Evolutionary conservation across 148 eudicot genomes (phyloP).

Genomic region (Rhododendron vialii): DNA sequence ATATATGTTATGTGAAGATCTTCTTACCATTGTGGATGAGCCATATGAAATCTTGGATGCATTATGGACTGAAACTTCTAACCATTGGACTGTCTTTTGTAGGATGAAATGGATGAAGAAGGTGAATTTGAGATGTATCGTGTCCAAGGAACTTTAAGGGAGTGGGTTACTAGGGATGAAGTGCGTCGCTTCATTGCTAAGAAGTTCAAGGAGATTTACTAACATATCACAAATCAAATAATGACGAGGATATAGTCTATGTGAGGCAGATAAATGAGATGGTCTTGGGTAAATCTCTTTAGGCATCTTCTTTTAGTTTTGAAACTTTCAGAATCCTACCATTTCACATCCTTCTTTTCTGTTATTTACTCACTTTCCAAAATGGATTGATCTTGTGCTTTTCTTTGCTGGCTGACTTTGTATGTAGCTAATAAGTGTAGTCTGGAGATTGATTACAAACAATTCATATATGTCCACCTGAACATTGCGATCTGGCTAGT

Average conservation of each 20-base stretch:
- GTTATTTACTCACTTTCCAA: neutral
- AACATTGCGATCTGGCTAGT: conserved; percentile 98
- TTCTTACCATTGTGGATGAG: neutral
- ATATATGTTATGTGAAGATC: neutral
- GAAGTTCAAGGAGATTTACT: conserved; percentile 77
- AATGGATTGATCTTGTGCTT: neutral
- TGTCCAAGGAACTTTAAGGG: conserved; percentile 90
- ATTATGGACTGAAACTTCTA: neutral
- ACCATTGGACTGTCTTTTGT: conserved; percentile 8
- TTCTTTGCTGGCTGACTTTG: conserved; percentile 5
- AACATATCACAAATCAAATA: conserved; percentile 63
- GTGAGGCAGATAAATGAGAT: conserved; percentile 85
- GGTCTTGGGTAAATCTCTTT: conserved; percentile 57
- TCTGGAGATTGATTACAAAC: conserved; percentile 89
- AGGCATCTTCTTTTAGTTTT: neutral
- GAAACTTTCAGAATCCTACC: neutral
- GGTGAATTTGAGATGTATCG: conserved; percentile 88
- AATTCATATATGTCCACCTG: conserved; percentile 76
- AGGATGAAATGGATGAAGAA: conserved; percentile 85
- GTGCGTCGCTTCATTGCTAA: conserved; percentile 87
- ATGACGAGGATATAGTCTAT: conserved; percentile 62
- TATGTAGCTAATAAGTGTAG: conserved; percentile 88
- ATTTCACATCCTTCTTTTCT: neutral
- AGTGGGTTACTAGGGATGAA: conserved; percentile 99
- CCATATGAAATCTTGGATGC: neutral